phyloP scores from a whole-genome alignment of 495 filamentous ascomycete genomes.

The Penicillium samsonianum region DNA sequence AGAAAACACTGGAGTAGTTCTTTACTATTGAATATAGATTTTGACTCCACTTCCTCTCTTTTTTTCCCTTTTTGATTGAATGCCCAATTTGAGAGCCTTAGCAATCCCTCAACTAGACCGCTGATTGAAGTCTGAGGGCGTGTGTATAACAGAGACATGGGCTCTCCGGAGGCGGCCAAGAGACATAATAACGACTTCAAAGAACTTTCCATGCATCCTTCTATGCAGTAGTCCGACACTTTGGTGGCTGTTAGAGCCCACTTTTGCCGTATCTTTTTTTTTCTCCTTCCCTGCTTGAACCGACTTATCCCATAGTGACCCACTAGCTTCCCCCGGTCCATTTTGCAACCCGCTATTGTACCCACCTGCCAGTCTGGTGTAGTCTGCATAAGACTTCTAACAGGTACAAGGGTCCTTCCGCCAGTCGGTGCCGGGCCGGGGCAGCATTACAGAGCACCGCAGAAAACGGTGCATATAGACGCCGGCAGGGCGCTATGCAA shows the following conservation, averaged over 20 bases:
- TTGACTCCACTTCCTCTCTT: background rate
- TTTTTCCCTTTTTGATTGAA: background rate
- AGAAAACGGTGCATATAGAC: conserved; percentile 17
- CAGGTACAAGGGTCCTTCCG: conserved; percentile 7
- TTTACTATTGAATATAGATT: background rate
- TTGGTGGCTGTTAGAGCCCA: conserved; percentile 24
- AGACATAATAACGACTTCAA: conserved; percentile 15
- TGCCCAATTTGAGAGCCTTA: background rate
- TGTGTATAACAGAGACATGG: conserved; percentile 8
- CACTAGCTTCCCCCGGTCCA: conserved; percentile 17
- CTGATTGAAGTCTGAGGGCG: conserved; percentile 14
- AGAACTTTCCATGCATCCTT: conserved; percentile 46
- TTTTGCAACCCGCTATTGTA: conserved; percentile 25
- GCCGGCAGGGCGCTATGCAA: conserved; percentile 8
- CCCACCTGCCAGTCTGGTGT: conserved; percentile 12
- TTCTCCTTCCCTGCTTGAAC: conserved; percentile 6
- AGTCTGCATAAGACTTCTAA: conserved; percentile 11
- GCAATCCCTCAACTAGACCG: conserved; percentile 9
- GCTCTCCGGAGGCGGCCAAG: background rate
- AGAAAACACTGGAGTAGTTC: background rate
- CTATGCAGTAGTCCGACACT: conserved; percentile 36
- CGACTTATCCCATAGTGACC: conserved; percentile 16
- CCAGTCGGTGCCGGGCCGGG: conserved; percentile 7
- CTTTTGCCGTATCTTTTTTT: conserved; percentile 11
- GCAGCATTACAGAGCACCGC: conserved; percentile 11